Evolutionary conservation across 305 asterid genomes (phyloP), one percentile per base, ranked within the genome.

Genomic region (Galium porrigens): DNA sequence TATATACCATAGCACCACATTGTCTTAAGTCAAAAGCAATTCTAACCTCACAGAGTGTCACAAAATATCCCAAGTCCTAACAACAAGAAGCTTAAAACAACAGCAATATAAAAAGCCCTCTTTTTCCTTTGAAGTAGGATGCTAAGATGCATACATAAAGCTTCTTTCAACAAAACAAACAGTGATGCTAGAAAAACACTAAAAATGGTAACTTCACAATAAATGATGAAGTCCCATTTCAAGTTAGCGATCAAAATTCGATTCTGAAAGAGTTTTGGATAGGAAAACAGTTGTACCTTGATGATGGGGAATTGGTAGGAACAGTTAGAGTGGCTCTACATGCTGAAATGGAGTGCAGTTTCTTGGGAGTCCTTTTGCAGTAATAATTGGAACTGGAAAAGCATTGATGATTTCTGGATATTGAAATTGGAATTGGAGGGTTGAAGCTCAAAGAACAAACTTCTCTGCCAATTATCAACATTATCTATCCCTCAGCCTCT

Each of bases 401-500:
- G 71, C 36, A 71, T 14, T 3, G 51, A 42, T 58, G 76, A 29
- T 34, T 76, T 65, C 44, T 79, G 49, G 76, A 73, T 62, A 64
- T 44, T 61, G 80, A 76, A 18, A 69, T 14, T 46, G 48, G 48
- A 42, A 42, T 67, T 30, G 68, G 72, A 51, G 84, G 72, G 62
- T 71, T 73, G 82, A 74, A 84, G 71, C 76, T 75, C 4, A 79
- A 57, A 53, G 82, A 72, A 65, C 84, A 78, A 64, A 82, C 73
- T 68, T 82, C 86, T 77, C 88, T 73, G n/a, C 66, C 77, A 15
- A 71, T 69, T 70, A 71, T 72, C 91, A 79, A 82, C 96, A 88
- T 85, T 83, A 83, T 85, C 94, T 83, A 83, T 85, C 91, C 71
- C 69, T 75, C 74, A 56, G 36, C 58, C 33, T 37, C 25, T 58